A percentile compares a stretch with the other conserved stretches of the same genome.
phyloP scores from a whole-genome alignment of 2,329 filamentous ascomycete species.

The Bipolaris oryzae region DNA sequence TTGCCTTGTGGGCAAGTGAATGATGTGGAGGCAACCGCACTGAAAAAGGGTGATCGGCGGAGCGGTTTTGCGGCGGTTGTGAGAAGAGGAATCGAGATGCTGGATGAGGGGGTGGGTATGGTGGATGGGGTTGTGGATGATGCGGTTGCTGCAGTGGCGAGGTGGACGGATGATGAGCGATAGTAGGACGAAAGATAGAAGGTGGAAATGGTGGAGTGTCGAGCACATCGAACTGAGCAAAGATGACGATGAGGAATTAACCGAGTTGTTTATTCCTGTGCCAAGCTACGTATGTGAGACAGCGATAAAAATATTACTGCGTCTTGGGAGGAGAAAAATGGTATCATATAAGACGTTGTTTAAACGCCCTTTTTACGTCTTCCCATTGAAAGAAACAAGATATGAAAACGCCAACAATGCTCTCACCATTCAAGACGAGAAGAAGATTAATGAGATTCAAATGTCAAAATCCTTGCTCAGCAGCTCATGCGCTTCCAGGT shows the following conservation, averaged over 20 bases:
- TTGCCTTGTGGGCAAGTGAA: too few species aligned
- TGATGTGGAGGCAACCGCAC: background rate
- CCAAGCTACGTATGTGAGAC: background rate
- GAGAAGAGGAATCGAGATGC: background rate
- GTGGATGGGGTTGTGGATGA: conserved; percentile 6
- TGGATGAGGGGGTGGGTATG: background rate
- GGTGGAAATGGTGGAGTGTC: too few species aligned
- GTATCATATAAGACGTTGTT: background rate
- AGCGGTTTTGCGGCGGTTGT: background rate
- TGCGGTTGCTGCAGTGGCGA: background rate
- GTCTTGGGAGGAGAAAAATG: background rate
- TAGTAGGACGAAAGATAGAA: too few species aligned
- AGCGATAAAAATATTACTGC: background rate
- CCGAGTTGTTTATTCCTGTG: background rate
- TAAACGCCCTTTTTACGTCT: background rate
- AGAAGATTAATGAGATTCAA: background rate
- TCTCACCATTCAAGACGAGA: background rate
- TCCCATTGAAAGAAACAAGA: background rate
- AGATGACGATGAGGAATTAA: too few species aligned
- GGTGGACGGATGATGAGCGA: conserved; percentile 7
- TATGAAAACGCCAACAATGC: background rate
- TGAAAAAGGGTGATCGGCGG: background rate
- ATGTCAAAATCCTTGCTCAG: conserved; percentile 13
- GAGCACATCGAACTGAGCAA: too few species aligned
- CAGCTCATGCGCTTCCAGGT: conserved; percentile 19